Conservation (phyloP, 2,329 filamentous ascomycete genomes). For the Hypoxylon sp. region DNA sequence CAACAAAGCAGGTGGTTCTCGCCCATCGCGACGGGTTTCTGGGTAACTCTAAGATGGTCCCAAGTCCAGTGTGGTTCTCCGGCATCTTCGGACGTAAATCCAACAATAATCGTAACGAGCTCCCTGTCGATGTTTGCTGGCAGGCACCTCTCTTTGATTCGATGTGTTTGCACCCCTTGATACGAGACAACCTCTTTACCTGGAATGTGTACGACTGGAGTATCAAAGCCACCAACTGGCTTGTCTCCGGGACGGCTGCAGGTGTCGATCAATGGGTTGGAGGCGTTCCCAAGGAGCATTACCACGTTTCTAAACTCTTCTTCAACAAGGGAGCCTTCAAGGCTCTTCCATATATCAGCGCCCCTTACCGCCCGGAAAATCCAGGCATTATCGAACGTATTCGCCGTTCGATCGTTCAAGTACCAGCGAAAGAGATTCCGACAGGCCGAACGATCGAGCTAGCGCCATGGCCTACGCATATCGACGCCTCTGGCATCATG, state of each 20-base stretch:
- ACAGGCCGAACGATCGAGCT: conserved; percentile 54
- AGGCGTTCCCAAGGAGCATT: conserved; percentile 28
- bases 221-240: conserved; percentile 52
- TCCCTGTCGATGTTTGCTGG: conserved; percentile 55
- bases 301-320: conserved; percentile 46
- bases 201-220: conserved; percentile 58
- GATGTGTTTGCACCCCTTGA: conserved; percentile 55
- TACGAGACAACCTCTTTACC: conserved; percentile 52
- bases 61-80: conserved; percentile 16
- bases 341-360: conserved; percentile 31
- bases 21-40: conserved; percentile 57
- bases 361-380: conserved; percentile 33
- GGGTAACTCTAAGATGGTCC: conserved; percentile 52
- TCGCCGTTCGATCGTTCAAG: conserved; percentile 46
- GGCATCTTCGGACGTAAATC: conserved; percentile 7
- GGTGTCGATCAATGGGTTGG: conserved; percentile 59
- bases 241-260: conserved; percentile 54
- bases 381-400: conserved; percentile 47
- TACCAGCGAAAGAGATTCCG: conserved; percentile 50
- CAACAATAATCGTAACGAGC: conserved; percentile 45
- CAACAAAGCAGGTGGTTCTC: conserved; percentile 52
- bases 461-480: conserved; percentile 51
- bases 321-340: conserved; percentile 41
- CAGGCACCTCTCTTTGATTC: conserved; percentile 60
- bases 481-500: conserved; percentile 50